phyloP scores from a whole-genome alignment of 2,329 filamentous ascomycete genomes.

The Cercospora citrullina region DNA sequence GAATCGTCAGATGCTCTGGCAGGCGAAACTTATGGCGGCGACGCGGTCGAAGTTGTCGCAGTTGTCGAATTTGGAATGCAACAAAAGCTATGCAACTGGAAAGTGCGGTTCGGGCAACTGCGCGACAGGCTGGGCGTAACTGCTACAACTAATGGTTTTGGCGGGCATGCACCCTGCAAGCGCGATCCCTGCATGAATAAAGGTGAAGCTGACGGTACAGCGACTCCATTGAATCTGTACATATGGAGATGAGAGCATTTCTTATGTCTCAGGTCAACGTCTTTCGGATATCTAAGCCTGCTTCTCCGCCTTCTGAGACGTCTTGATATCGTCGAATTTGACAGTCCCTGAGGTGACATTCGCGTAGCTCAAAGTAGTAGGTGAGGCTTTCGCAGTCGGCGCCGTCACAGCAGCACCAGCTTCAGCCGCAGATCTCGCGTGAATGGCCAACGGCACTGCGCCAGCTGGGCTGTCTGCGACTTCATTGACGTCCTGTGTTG shows the following conservation, averaged over 20 bases:
- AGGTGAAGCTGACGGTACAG: background rate
- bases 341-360: constrained; percentile 39
- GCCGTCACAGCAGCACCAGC: constrained; percentile 29
- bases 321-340: constrained; percentile 31
- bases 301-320: background rate
- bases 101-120: too few relatives aligned
- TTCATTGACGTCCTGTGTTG: constrained; percentile 79
- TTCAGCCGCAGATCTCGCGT: constrained; percentile 37
- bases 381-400: constrained; percentile 24
- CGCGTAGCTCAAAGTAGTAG: constrained; percentile 39
- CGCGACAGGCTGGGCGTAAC: too few relatives aligned
- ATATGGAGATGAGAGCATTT: background rate
- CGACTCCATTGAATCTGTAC: background rate
- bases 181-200: background rate
- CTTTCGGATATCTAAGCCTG: background rate
- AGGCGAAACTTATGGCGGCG: too few relatives aligned
- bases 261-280: background rate
- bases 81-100: too few relatives aligned
- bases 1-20: too few relatives aligned
- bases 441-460: constrained; percentile 59
- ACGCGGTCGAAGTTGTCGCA: too few relatives aligned
- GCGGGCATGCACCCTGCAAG: background rate
- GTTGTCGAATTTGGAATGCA: too few relatives aligned
- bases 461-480: constrained; percentile 81
- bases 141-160: too few relatives aligned